Evolutionary conservation across 2,329 filamentous ascomycete species (phyloP).

Genomic region (Paraphoma sp.): DNA sequence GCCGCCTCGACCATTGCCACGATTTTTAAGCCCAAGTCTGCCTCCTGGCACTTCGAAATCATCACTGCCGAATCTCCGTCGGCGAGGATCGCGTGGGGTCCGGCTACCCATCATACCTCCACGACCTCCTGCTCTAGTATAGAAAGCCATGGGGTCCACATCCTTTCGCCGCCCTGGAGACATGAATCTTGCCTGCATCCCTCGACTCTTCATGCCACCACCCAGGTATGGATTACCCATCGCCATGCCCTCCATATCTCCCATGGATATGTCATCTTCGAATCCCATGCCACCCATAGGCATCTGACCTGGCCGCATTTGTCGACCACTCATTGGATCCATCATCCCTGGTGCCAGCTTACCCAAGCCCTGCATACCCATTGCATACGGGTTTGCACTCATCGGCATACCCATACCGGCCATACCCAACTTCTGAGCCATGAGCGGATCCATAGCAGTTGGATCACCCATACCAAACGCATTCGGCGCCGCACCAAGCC

Average conservation of each 20-base stretch:
- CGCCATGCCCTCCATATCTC: conserved; percentile 10
- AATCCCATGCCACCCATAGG: conserved; percentile 5
- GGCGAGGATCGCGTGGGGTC: not conserved
- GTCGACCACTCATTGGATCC: conserved; percentile 3
- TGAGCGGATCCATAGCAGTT: conserved; percentile 14
- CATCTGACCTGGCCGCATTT: conserved; percentile 4
- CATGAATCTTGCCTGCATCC: conserved; percentile 8
- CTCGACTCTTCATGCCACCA: conserved; percentile 4
- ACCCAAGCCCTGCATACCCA: not conserved
- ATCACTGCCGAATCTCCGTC: conserved; percentile 2
- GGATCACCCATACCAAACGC: not conserved
- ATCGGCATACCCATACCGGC: not conserved
- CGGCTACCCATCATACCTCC: not conserved
- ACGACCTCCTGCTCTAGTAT: not conserved
- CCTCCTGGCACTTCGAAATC: not conserved
- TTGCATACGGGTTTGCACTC: not conserved
- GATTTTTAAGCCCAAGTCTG: not conserved
- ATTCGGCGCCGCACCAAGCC: not conserved
- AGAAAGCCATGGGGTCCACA: conserved; percentile 1
- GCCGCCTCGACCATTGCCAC: not conserved
- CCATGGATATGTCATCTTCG: conserved; percentile 14
- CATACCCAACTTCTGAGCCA: conserved; percentile 11
- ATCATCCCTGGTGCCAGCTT: conserved; percentile 12
- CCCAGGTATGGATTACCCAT: conserved; percentile 13
- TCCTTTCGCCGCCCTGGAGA: conserved; percentile 1